Evolutionary conservation across 768 basidiomycete species (phyloP), one percentile per base, ranked within the genome.

Genomic region (Sutorius australiensis): DNA sequence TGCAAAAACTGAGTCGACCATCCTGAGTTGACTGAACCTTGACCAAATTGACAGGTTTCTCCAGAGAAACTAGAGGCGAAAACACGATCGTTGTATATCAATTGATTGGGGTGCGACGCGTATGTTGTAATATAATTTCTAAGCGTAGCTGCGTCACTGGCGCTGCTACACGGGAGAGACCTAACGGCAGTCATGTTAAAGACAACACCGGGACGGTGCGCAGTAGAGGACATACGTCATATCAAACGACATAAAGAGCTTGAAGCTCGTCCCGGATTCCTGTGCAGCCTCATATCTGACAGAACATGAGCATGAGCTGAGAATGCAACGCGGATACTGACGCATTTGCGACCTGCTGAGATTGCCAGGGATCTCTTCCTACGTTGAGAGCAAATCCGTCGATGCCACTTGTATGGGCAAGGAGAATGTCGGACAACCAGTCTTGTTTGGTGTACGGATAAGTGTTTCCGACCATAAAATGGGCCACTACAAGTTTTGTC

Each of bases 171-270:
- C 6, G 83, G 78, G 43, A 86, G 67, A 4, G 78, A 78, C 5
- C 83, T 86, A 37, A 28, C 6, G 44, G 24, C 17, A 19, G 47
- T 43, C 41, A 42, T 57, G 27, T 24, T 24, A 24, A 46, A 36
- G 24, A 45, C 33, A 37, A 7, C 5, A 46, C 34, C 2, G 37
- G 30, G 24, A 24, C 2, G n/a, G 42, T 12, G 21, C 31, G 50
- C 5, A 37, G 40, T 3, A 36, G 45, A 24, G 45, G 21, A 77
- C 76, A 59, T 60, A 86, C 83, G 82, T 72, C 89, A 89, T 89
- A 62, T 92, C 89, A 45, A 91, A 80, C 13, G 86, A 89, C 54
- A 91, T 61, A 70, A 89, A 90, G 46, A 92, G 71, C 64, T 86
- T 83, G 75, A 90, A 89, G 46, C 73, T 72, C 10, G 79, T 72